These are phyloP conservation scores for Canavalia gladiata DNA, from an alignment of 306 rosid species.

Conservation along the genomic window DNA sequence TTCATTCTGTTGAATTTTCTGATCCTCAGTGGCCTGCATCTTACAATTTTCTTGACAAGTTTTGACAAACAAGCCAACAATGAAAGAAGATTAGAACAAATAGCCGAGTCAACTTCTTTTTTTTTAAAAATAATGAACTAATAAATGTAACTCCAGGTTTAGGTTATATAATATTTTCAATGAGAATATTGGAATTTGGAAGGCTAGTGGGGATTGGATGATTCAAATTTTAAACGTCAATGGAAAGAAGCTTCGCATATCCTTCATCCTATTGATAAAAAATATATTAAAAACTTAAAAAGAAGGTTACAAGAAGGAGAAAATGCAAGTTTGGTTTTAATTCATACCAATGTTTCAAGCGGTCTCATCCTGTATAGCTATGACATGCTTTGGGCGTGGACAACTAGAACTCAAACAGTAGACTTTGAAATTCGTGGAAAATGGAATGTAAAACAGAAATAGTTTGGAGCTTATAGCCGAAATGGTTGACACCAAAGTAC, in stretches of 20 bases:
- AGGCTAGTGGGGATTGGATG: not conserved
- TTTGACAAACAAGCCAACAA: conserved; percentile 7
- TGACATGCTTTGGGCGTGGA: conserved; percentile 1
- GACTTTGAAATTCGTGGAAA: not conserved
- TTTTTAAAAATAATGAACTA: not conserved
- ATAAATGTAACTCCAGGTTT: not conserved
- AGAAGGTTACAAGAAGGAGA: not conserved
- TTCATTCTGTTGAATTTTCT: conserved; percentile 42
- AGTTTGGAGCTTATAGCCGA: not conserved
- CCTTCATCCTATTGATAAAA: conserved; percentile 5
- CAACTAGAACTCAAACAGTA: not conserved
- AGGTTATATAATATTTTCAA: conserved; percentile 1
- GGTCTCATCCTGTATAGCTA: not conserved
- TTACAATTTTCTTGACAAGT: not conserved
- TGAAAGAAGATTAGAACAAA: conserved; percentile 14
- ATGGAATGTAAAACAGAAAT: not conserved
- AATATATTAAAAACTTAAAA: not conserved
- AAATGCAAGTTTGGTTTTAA: conserved; percentile 1
- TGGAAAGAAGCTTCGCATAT: conserved; percentile 35
- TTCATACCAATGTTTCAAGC: not conserved
- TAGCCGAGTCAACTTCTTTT: conserved; percentile 14
- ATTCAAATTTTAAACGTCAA: conserved; percentile 43
- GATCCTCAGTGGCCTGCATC: conserved; percentile 43
- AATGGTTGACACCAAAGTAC: conserved; percentile 18
- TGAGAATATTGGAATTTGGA: conserved; percentile 26